phyloP scores from a whole-genome alignment of 2,329 filamentous ascomycete genomes.

The Fusarium sp. region DNA sequence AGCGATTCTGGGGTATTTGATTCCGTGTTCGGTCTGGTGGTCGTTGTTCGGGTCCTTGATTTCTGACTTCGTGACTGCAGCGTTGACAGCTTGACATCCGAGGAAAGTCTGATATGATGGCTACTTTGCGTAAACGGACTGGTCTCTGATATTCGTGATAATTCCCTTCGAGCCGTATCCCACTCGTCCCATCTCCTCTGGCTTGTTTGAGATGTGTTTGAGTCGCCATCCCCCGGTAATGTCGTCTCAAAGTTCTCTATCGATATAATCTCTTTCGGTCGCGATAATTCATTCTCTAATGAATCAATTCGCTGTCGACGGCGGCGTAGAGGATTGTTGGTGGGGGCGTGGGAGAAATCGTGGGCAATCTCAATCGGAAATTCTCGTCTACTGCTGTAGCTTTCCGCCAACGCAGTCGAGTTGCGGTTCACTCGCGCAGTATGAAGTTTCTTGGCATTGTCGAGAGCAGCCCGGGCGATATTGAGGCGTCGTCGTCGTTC shows the following conservation, averaged over 20 bases:
- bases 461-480: constrained; percentile 60
- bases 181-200: constrained; percentile 43
- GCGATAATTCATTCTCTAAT: not conserved
- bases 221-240: not conserved
- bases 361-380: constrained; percentile 41
- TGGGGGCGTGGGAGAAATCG: constrained; percentile 39
- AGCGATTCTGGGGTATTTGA: not conserved
- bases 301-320: constrained; percentile 39
- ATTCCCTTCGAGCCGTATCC: constrained; percentile 41
- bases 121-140: constrained; percentile 29
- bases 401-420: constrained; percentile 45
- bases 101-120: constrained; percentile 31
- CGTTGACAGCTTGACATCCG: constrained; percentile 17
- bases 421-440: constrained; percentile 50
- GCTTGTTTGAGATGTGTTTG: constrained; percentile 14
- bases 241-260: constrained; percentile 19
- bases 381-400: constrained; percentile 40
- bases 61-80: not conserved
- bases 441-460: constrained; percentile 65
- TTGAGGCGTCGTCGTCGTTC: constrained; percentile 67
- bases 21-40: not conserved
- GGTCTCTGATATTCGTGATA: constrained; percentile 35
- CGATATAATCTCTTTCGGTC: constrained; percentile 6
- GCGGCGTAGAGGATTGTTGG: constrained; percentile 46
- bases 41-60: not conserved